Evolutionary conservation across 768 basidiomycete species (phyloP), one percentile per base, ranked within the genome.

Genomic region (Tricholoma furcatifolium): DNA sequence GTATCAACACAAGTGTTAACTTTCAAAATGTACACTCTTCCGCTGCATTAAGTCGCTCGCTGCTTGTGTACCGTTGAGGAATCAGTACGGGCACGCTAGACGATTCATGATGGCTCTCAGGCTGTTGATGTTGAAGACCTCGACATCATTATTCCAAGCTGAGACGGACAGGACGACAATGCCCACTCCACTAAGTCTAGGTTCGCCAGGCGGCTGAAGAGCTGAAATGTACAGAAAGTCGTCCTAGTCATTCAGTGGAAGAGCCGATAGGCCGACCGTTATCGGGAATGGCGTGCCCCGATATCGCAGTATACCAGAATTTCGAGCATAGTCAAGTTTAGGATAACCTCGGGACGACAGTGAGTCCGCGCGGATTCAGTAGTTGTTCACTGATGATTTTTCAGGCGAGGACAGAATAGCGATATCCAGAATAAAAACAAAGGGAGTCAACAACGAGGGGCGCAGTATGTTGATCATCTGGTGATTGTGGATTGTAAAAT

Each of bases 291-390:
- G 59, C 10, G 82, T 81, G 11, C 74, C 76, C 0, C 27, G 60
- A 51, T 83, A 83, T 43, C 78, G 74, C 20, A 83, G 60, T 47
- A 83, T 80, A 2, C 79, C 82, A 47, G 70, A 69, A 60, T 78
- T 80, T 50, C 74, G 65, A 8, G 72, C 73, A 18, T 63, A 65
- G 1, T 48, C 59, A 50, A 74, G 75, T 12, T 58, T 69, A 12
- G 50, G 18, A 32, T 32, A 44, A 14, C 47, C n/a, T 17, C 53
- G 54, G 53, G 61, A 59, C 10, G 20, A 10, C 21, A 38, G 15
- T 49, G 65, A 65, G 47, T 67, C 54, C 21, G 73, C 64, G 40
- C 73, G 71, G 43, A 76, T 65, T 74, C 74, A 85, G 62, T 84
- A 85, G 57, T 81, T 85, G 11, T 64, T 70, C 18, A 76, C 60